phyloP scores from a whole-genome alignment of 2,329 filamentous ascomycete genomes.

The Alternaria sp. region DNA sequence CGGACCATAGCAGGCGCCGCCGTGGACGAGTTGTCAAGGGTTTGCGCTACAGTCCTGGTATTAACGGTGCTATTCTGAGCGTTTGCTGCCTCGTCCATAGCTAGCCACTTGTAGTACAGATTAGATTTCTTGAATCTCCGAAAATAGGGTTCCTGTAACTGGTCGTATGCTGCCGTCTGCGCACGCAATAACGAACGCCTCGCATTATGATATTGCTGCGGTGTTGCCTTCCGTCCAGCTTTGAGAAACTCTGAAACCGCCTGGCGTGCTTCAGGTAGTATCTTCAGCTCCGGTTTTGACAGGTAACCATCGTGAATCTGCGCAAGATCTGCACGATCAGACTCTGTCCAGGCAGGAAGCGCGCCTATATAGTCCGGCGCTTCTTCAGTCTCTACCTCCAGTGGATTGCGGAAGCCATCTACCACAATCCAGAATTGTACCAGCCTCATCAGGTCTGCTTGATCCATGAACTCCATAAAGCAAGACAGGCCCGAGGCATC shows the following conservation, averaged over 20 bases:
- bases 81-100: conserved; percentile 74
- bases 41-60: conserved; percentile 37
- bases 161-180: conserved; percentile 83
- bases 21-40: conserved; percentile 32
- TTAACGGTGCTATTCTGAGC: conserved; percentile 39
- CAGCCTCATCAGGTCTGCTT: conserved; percentile 82
- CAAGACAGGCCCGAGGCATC: conserved; percentile 92
- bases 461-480: conserved; percentile 99
- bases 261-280: conserved; percentile 72
- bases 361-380: conserved; percentile 63
- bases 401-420: conserved; percentile 91
- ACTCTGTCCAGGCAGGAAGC: conserved; percentile 74
- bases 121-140: conserved; percentile 91
- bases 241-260: conserved; percentile 80
- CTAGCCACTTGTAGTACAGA: conserved; percentile 93
- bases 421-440: conserved; percentile 99
- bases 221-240: conserved; percentile 77
- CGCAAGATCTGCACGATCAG: conserved; percentile 85
- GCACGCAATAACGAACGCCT: conserved; percentile 81
- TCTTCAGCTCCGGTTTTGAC: conserved; percentile 79
- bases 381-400: conserved; percentile 81
- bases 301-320: conserved; percentile 94
- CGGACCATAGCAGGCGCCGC: conserved; percentile 53
- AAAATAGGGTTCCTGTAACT: conserved; percentile 83
- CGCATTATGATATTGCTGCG: conserved; percentile 82